Evolutionary conservation across 148 eudicot species (phyloP).

Genomic region (Hydrangea macrophylla): DNA sequence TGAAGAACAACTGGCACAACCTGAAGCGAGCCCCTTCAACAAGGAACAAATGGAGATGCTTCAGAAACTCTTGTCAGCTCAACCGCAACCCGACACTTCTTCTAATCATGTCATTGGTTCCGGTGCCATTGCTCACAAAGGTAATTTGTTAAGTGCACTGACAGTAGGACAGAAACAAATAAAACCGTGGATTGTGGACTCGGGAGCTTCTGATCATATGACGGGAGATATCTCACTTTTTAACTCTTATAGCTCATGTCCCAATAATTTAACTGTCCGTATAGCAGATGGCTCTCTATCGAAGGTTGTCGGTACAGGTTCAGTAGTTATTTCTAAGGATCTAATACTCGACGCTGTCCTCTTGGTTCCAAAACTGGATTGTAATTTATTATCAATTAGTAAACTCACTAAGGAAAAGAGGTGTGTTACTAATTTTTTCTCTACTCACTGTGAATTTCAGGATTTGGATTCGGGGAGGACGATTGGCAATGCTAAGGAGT

Average conservation of each 20-base stretch:
- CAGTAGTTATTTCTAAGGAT: background rate
- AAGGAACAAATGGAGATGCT: conserved; percentile 10
- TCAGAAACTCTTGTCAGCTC: background rate
- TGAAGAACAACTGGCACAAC: background rate
- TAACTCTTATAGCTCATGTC: background rate
- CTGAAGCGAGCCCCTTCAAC: background rate
- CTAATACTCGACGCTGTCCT: background rate
- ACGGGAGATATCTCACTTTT: background rate
- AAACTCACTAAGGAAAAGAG: conserved; percentile 5
- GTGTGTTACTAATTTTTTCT: conserved; percentile 9
- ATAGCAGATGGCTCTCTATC: conserved; percentile 15
- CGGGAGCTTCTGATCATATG: conserved; percentile 15
- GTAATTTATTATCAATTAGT: conserved; percentile 9
- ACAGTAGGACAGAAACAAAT: background rate
- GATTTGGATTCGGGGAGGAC: too few relatives aligned
- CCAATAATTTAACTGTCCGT: background rate
- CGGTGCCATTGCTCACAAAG: background rate
- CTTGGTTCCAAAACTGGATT: conserved; percentile 9
- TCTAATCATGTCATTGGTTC: background rate
- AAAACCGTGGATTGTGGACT: conserved; percentile 14
- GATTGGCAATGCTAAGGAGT: too few relatives aligned
- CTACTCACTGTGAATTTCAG: too few relatives aligned
- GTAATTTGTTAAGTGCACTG: conserved; percentile 5
- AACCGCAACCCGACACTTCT: background rate
- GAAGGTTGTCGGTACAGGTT: background rate